Evolutionary conservation across 1,284 basidiomycete species (phyloP), one percentile per base, ranked within the genome.

Genomic region (Termitomyces sp.): DNA sequence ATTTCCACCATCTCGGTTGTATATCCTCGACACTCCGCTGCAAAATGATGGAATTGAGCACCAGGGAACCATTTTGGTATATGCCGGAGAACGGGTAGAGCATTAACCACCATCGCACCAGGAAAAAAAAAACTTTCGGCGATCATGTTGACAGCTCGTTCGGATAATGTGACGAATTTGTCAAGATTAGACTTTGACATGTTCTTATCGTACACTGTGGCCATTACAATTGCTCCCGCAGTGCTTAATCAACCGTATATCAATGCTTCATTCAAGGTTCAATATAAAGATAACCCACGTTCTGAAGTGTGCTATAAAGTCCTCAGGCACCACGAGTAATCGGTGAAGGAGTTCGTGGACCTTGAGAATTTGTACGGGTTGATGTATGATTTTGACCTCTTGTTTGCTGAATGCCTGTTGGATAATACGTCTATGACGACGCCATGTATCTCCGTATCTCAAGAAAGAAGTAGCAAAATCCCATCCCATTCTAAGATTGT

Each of bases 401-500:
- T 62, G 62, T n/a, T 43, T 43, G 26, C 10, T 43, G 52, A 71
- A 72, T 17, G 61, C 61, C 50, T 71, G 66, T 31, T 76, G 71
- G 36, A 73, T 68, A 31, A 73, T 58, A 42, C 65, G 65, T 17
- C 75, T 63, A 26, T 72, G 69, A 0, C 62, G 55, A 17, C 72
- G 70, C 77, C 77, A 81, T 42, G 56, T 57, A 3, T 72, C 64
- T 2, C 70, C 69, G 52, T 79, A 78, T 15, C 65, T 64, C 55
- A 73, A 60, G 15, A 76, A 62, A 0, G 59, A 61, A 1, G 67
- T 48, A 43, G 64, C 70, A 54, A 72, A 76, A 13, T 65, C 67
- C 61, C 71, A 69, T n/a, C 73, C 75, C 57, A 70, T 69, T 15
- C 77, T 80, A 40, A 46, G 15, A 2, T 30, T 45, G 17, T 1